Evolutionary conservation across 768 basidiomycete species (phyloP), one percentile per base, ranked within the genome.

Genomic region (Leccinum incarnatum): DNA sequence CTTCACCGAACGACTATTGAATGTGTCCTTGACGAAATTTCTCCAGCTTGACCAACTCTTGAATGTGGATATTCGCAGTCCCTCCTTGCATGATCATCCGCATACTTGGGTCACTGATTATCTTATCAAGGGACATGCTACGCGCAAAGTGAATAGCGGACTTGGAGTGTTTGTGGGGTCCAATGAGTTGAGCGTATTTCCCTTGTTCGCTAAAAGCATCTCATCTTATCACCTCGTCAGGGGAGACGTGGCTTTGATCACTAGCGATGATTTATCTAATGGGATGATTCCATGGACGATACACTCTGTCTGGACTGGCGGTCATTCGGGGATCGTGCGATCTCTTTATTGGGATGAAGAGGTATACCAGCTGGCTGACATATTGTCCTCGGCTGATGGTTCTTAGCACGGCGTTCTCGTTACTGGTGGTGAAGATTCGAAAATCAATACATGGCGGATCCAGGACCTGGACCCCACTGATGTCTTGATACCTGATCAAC

Each of bases 51-150:
- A 91, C 56, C 77, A 75, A 54, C 63, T 80, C 8, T 76, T 81
- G 60, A 79, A 78, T 55, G 63, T 82, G 37, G 87, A 91, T 62
- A 88, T 91, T 57, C 85, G 89, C 11, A 75, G 66, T 5, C 87
- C 86, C 2, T 84, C 86, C 1, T 69, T 87, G 10, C 87, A 89
- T 62, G 78, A 74, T 23, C 75, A 79, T 19, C 75, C 76, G 27
- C 73, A 79, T 46, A 84, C 83, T 54, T 91, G 89, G 89, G 82
- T 87, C n/a, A 89, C 89, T 1, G 88, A 92, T 67, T 91, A 91
- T 73, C 72, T 90, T 37, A 83, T 92, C 54, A 78, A 78, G 11
- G 84, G 82, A 46, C 78, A 81, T 51, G 64, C 58, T 21, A 66
- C 64, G 5, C 54, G 9, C 29, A 65, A 53, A 56, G 55, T 47